Evolutionary conservation across 2,329 filamentous ascomycete species (phyloP).

Genomic region (Penicillium sp.): DNA sequence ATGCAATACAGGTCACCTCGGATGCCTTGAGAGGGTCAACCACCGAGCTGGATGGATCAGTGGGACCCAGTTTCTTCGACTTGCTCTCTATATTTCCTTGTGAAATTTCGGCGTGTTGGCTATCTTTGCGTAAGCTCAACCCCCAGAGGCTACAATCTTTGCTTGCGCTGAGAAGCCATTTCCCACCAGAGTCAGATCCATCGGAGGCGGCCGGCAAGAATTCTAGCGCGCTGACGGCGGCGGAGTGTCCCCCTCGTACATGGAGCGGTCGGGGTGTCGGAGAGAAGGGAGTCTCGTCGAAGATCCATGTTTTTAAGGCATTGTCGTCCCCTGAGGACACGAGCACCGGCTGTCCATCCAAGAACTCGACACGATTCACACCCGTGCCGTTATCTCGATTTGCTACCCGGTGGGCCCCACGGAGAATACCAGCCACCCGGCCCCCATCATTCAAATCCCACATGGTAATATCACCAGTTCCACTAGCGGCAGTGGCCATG

Average conservation of each 20-base stretch:
- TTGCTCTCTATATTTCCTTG: slow-evolving; percentile 87
- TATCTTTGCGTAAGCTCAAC: slow-evolving; percentile 91
- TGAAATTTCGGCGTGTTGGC: slow-evolving; percentile 88
- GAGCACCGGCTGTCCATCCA: slow-evolving; percentile 84
- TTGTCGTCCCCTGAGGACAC: slow-evolving; percentile 92
- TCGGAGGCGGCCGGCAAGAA: slow-evolving; percentile 90
- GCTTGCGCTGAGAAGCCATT: slow-evolving; percentile 90
- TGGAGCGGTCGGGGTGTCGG: slow-evolving; percentile 83
- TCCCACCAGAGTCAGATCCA: slow-evolving; percentile 81
- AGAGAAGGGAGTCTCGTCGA: slow-evolving; percentile 88
- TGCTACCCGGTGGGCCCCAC: slow-evolving; percentile 76
- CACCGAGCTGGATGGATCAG: slow-evolving; percentile 11
- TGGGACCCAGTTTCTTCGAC: slow-evolving; percentile 66
- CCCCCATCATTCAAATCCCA: slow-evolving; percentile 95
- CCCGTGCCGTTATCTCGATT: slow-evolving; percentile 63
- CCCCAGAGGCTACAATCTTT: slow-evolving; percentile 92
- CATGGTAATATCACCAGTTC: slow-evolving; percentile 85
- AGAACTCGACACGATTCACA: slow-evolving; percentile 83
- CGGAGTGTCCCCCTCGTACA: slow-evolving; percentile 82
- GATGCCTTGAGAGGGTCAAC: slow-evolving; percentile 70
- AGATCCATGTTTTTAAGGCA: slow-evolving; percentile 93
- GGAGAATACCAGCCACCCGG: slow-evolving; percentile 79
- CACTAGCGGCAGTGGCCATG: slow-evolving; percentile 83
- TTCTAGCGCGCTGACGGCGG: slow-evolving; percentile 75
- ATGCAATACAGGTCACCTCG: slow-evolving; percentile 87